phyloP scores from a whole-genome alignment of 176 grass and related monocot species.

The Lolium multiflorum region DNA sequence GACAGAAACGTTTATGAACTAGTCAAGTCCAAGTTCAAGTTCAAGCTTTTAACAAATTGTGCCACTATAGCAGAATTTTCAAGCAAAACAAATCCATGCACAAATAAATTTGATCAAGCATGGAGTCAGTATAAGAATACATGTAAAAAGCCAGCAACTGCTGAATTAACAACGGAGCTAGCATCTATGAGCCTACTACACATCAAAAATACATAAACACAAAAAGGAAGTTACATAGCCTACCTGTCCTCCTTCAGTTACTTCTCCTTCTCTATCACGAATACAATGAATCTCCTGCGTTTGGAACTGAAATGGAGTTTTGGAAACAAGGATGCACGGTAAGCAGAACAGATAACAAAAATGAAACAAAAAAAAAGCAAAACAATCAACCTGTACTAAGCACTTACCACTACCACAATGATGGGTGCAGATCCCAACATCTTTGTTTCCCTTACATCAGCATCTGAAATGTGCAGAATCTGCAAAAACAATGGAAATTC shows the following conservation, averaged over 20 bases:
- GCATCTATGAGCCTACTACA: slow-evolving; percentile 17
- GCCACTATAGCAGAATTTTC: too few relatives aligned
- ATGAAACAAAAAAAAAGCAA: not conserved
- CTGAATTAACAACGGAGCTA: not conserved
- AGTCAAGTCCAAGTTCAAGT: too few relatives aligned
- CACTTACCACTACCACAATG: slow-evolving; percentile 72
- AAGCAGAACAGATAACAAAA: slow-evolving; percentile 34
- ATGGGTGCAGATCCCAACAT: slow-evolving; percentile 90
- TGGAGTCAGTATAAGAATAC: not conserved
- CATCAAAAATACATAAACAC: slow-evolving; percentile 29
- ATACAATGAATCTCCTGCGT: slow-evolving; percentile 96
- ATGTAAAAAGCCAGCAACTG: not conserved
- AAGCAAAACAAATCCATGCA: not conserved
- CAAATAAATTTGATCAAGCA: slow-evolving; percentile 22
- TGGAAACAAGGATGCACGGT: slow-evolving; percentile 30
- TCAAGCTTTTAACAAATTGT: too few relatives aligned
- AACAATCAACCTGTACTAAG: not conserved
- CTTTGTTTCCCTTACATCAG: slow-evolving; percentile 93
- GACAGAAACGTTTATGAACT: too few relatives aligned
- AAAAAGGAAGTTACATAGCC: slow-evolving; percentile 16
- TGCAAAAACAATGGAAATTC: slow-evolving; percentile 49
- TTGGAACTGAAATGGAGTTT: slow-evolving; percentile 75
- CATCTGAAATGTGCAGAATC: slow-evolving; percentile 97
- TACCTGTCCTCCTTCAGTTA: slow-evolving; percentile 91
- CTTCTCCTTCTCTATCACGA: slow-evolving; percentile 75